A percentile compares a stretch with the other conserved stretches of the same genome.
phyloP scores from a whole-genome alignment of 768 basidiomycete genomes.

The Lactifluus echinatus region DNA sequence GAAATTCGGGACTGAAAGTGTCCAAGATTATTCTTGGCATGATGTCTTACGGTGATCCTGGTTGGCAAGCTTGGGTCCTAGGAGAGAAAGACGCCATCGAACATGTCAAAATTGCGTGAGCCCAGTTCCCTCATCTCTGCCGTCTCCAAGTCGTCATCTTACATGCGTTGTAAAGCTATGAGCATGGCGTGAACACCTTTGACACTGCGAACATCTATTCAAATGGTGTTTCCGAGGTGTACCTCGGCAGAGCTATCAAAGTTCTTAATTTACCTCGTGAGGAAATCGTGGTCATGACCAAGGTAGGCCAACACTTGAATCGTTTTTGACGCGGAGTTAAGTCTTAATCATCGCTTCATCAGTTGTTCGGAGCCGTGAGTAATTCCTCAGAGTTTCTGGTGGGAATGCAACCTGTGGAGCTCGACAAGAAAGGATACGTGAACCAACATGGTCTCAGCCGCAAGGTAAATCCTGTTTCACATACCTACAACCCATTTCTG shows the following conservation, averaged over 20 bases:
- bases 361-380: background rate
- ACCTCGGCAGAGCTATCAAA: conserved; percentile 36
- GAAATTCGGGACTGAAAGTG: conserved; percentile 51
- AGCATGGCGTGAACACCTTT: conserved; percentile 56
- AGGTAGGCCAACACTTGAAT: conserved; percentile 21
- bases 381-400: background rate
- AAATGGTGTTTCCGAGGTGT: conserved; percentile 28
- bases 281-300: conserved; percentile 37
- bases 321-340: background rate
- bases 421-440: conserved; percentile 27
- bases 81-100: conserved; percentile 24
- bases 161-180: conserved; percentile 30
- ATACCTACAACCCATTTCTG: background rate
- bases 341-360: no score
- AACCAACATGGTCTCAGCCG: conserved; percentile 32
- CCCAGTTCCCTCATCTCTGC: conserved; percentile 10
- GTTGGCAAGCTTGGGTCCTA: conserved; percentile 29
- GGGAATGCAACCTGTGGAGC: background rate
- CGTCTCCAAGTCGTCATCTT: conserved; percentile 15
- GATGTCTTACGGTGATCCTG: conserved; percentile 44
- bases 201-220: conserved; percentile 42
- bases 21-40: conserved; percentile 58
- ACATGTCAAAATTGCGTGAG: conserved; percentile 24
- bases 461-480: conserved; percentile 23
- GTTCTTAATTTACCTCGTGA: conserved; percentile 32